Percentiles rank a stretch among this genome's conserved stretches.
Conservation (phyloP, 345 rosid species). For the Chamaenerion angustifolium region DNA sequence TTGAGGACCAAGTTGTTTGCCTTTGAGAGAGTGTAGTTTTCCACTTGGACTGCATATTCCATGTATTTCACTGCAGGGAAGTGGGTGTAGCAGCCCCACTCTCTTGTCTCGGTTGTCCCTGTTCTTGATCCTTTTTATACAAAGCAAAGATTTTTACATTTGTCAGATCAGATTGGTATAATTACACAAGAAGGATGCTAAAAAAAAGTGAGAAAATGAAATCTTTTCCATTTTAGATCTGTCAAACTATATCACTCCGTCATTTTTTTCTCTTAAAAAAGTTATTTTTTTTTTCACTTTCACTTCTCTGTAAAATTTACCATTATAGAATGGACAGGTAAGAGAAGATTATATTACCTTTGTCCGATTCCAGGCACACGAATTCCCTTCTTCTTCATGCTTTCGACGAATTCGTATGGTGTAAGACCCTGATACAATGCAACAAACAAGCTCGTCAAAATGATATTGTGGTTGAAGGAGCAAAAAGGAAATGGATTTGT, state of each 20-base stretch:
- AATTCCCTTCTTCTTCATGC: constrained; percentile 96
- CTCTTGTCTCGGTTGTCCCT: constrained; percentile 94
- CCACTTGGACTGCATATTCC: constrained; percentile 85
- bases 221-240: no score
- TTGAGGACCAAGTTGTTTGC: constrained; percentile 78
- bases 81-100: constrained; percentile 79
- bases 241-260: no score
- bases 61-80: constrained; percentile 92
- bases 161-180: no score
- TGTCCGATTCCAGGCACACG: constrained; percentile 99
- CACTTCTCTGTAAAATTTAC: no score
- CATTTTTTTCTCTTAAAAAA: no score
- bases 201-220: no score
- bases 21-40: constrained; percentile 75
- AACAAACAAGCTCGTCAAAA: neutral
- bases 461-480: neutral
- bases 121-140: constrained; percentile 80
- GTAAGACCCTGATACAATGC: constrained; percentile 73
- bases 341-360: constrained; percentile 28
- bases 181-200: no score
- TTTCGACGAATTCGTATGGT: constrained; percentile 84
- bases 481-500: no score
- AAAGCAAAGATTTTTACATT: neutral
- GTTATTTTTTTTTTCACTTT: no score
- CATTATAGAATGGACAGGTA: no score